A percentile compares a stretch with the other conserved stretches of the same genome.
These are phyloP conservation scores for Phytopythium chamaehyphon DNA, from an alignment of 352 stramenopile genomes.

Conservation along the genomic window DNA sequence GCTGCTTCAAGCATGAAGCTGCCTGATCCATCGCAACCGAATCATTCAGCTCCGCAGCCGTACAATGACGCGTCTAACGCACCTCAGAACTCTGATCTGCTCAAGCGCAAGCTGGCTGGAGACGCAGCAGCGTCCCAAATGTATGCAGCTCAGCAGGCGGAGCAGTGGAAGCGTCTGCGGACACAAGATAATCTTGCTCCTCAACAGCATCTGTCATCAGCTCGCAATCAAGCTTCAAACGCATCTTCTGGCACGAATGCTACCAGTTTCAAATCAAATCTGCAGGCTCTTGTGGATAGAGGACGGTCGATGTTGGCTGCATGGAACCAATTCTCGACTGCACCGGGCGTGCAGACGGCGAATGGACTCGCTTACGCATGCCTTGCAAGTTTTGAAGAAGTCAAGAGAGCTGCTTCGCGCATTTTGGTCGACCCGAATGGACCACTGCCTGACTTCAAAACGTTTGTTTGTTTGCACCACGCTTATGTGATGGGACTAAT, in stretches of 20 bases:
- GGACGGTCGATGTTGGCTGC: slow-evolving; percentile 64
- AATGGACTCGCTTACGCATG: slow-evolving; percentile 60
- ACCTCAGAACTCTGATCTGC: slow-evolving; percentile 24
- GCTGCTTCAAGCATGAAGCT: slow-evolving; percentile 17
- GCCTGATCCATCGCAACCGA: slow-evolving; percentile 11
- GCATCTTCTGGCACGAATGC: slow-evolving; percentile 4
- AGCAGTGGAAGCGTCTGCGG: slow-evolving; percentile 30
- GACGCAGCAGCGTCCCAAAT: not conserved
- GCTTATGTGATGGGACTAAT: slow-evolving; percentile 75
- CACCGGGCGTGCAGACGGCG: slow-evolving; percentile 42
- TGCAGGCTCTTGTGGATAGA: slow-evolving; percentile 65
- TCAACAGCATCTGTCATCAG: too few species aligned
- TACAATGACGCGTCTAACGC: not conserved
- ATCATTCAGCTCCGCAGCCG: not conserved
- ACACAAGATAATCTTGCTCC: not conserved
- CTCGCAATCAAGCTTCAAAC: slow-evolving; percentile 8
- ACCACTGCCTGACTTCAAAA: slow-evolving; percentile 38
- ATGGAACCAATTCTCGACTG: slow-evolving; percentile 69
- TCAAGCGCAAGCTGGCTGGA: slow-evolving; percentile 32
- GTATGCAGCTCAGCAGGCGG: slow-evolving; percentile 19
- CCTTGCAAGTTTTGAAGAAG: slow-evolving; percentile 72
- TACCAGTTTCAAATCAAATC: slow-evolving; percentile 41
- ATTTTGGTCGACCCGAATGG: slow-evolving; percentile 48
- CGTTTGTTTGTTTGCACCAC: slow-evolving; percentile 80
- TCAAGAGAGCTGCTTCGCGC: slow-evolving; percentile 70